These are phyloP conservation scores for Pascua guehoae DNA, from an alignment of 1,284 basidiomycete genomes.

Conservation along the genomic window DNA sequence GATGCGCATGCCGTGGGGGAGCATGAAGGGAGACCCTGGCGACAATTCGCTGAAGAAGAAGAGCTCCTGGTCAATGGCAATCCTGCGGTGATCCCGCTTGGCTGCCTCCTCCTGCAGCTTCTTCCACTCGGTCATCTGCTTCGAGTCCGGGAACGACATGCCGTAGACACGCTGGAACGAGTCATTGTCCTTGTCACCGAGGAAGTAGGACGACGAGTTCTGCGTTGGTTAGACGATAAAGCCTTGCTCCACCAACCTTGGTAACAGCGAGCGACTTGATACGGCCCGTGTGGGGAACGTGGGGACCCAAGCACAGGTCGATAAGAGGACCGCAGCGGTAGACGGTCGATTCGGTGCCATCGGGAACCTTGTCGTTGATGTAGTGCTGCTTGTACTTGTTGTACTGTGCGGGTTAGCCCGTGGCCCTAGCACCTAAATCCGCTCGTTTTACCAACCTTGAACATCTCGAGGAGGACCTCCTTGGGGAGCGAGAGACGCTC, in stretches of 20 bases:
- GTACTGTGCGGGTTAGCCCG: slow-evolving; percentile 60
- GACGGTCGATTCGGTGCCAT: slow-evolving; percentile 94
- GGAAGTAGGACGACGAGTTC: slow-evolving; percentile 98
- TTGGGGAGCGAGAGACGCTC: slow-evolving; percentile 91
- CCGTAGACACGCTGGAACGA: slow-evolving; percentile 96
- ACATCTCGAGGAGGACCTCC: slow-evolving; percentile 94
- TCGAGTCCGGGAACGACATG: slow-evolving; percentile 98
- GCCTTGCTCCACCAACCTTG: slow-evolving; percentile 55
- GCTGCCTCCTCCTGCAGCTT: slow-evolving; percentile 93
- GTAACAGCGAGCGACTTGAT: slow-evolving; percentile 96
- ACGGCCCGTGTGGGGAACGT: slow-evolving; percentile 94
- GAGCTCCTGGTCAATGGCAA: slow-evolving; percentile 93
- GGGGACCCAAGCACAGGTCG: slow-evolving; percentile 94
- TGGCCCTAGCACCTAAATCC: too few species aligned
- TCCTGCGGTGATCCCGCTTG: slow-evolving; percentile 94
- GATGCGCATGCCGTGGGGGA: slow-evolving; percentile 94
- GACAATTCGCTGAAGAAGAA: slow-evolving; percentile 98
- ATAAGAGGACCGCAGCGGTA: slow-evolving; percentile 99
- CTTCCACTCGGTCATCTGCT: slow-evolving; percentile 94
- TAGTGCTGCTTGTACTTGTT: slow-evolving; percentile 99
- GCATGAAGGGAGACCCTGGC: slow-evolving; percentile 93
- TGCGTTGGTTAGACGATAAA: not conserved
- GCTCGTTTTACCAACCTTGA: slow-evolving; percentile 64
- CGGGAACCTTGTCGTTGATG: slow-evolving; percentile 92
- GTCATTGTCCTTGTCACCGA: slow-evolving; percentile 90